A percentile compares a stretch with the other conserved stretches of the same genome.
Conservation (phyloP, 768 basidiomycete genomes). For the Russula sp. region DNA sequence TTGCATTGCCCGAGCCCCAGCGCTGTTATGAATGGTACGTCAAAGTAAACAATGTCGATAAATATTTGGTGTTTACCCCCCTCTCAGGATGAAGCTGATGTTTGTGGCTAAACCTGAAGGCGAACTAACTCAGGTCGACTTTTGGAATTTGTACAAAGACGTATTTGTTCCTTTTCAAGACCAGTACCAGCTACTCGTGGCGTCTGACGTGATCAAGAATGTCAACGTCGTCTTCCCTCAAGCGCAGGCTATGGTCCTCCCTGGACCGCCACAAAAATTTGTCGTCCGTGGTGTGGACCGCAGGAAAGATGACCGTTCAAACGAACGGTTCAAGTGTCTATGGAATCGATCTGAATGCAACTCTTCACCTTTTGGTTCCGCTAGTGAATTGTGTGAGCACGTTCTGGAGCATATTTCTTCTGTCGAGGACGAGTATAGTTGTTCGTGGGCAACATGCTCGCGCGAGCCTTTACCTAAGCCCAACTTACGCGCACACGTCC, state of each 20-base stretch:
- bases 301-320: conserved; percentile 47
- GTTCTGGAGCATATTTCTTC: conserved; percentile 45
- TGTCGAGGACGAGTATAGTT: conserved; percentile 42
- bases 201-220: conserved; percentile 93
- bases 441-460: conserved; percentile 68
- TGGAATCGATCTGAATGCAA: conserved; percentile 64
- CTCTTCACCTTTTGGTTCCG: conserved; percentile 39
- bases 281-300: conserved; percentile 82
- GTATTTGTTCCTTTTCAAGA: conserved; percentile 59
- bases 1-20: conserved; percentile 61
- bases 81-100: conserved; percentile 75
- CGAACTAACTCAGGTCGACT: conserved; percentile 87
- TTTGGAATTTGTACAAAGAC: conserved; percentile 92
- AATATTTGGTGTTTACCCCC: not conserved
- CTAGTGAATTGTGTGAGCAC: conserved; percentile 69
- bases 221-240: conserved; percentile 79
- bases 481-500: conserved; percentile 55
- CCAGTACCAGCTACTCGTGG: conserved; percentile 58
- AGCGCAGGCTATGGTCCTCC: conserved; percentile 81
- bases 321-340: conserved; percentile 64
- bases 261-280: conserved; percentile 65
- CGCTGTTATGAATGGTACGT: conserved; percentile 77
- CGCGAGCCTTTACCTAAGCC: conserved; percentile 40
- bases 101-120: conserved; percentile 70
- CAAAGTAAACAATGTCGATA: not conserved